Evolutionary conservation across 495 filamentous ascomycete species (phyloP).

Genomic region (Xylaria intraflava): DNA sequence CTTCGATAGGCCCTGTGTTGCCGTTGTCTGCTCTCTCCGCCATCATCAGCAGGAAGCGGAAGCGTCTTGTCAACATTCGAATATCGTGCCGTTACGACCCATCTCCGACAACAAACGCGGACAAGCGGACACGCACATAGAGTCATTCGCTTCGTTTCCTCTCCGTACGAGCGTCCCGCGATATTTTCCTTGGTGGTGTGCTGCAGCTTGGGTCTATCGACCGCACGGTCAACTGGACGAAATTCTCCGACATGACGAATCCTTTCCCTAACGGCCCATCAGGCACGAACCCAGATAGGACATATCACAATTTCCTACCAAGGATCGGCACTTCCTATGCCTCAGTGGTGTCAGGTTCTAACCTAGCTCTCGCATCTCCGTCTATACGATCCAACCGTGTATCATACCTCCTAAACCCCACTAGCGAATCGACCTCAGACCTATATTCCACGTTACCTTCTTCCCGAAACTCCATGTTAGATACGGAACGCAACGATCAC

Average conservation of each 20-base stretch:
- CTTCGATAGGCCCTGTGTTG: not conserved
- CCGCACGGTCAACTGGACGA: not conserved
- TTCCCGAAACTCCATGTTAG: slow-evolving; percentile 23
- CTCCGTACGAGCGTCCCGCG: not conserved
- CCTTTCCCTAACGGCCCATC: slow-evolving; percentile 22
- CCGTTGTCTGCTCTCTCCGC: not conserved
- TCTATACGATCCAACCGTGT: slow-evolving; percentile 49
- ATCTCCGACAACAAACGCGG: not conserved
- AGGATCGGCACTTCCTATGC: slow-evolving; percentile 61
- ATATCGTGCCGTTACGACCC: not conserved
- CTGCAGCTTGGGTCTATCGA: not conserved
- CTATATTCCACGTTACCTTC: slow-evolving; percentile 32
- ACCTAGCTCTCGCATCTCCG: slow-evolving; percentile 29
- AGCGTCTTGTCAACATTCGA: not conserved
- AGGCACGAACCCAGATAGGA: slow-evolving; percentile 25
- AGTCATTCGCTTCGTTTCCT: not conserved
- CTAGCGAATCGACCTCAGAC: slow-evolving; percentile 37
- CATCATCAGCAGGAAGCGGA: not conserved
- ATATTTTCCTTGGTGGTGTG: too few relatives aligned
- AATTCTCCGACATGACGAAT: slow-evolving; percentile 25
- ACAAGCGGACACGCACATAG: not conserved
- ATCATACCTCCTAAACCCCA: slow-evolving; percentile 55
- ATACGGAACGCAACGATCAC: slow-evolving; percentile 17
- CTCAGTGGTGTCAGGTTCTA: slow-evolving; percentile 68
- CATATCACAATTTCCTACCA: slow-evolving; percentile 24